A percentile compares a stretch with the other conserved stretches of the same genome.
phyloP scores from a whole-genome alignment of 163 green algal species.

The Prototheca wickerhamii region DNA sequence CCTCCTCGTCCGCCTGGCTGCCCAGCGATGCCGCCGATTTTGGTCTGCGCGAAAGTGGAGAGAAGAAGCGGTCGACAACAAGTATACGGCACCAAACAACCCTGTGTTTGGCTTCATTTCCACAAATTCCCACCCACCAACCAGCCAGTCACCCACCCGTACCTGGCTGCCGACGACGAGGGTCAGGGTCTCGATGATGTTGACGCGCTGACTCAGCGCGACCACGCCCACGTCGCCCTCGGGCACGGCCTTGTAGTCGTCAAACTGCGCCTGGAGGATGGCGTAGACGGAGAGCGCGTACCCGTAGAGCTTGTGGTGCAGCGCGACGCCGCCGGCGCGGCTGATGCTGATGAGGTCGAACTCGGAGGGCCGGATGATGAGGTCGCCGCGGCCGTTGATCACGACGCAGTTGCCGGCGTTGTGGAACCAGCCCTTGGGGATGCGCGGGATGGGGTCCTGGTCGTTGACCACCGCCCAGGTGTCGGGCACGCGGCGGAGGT shows the following conservation, averaged over 20 bases:
- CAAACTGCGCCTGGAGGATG: slow-evolving; percentile 1
- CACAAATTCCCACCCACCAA: no score
- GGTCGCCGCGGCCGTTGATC: slow-evolving; percentile 1
- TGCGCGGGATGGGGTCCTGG: slow-evolving; percentile 3
- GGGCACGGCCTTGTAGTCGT: neutral
- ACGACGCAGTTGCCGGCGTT: neutral
- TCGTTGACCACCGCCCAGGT: slow-evolving; percentile 3
- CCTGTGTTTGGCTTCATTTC: no score
- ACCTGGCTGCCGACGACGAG: no score
- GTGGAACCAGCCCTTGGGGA: neutral
- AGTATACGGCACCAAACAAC: no score
- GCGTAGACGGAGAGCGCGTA: slow-evolving; percentile 1
- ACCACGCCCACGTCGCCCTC: neutral
- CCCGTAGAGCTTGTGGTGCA: neutral
- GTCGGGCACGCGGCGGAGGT: neutral
- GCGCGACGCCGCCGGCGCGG: neutral
- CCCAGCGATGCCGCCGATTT: no score
- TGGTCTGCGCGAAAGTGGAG: no score
- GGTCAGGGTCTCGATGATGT: slow-evolving; percentile 1
- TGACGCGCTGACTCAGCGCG: neutral
- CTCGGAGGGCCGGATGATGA: neutral
- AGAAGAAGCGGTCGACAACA: no score
- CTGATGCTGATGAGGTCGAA: neutral
- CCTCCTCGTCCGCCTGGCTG: no score
- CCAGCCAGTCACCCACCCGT: no score